Conservation (phyloP, 2,329 filamentous ascomycete genomes). For the Blumeria hordei region DNA sequence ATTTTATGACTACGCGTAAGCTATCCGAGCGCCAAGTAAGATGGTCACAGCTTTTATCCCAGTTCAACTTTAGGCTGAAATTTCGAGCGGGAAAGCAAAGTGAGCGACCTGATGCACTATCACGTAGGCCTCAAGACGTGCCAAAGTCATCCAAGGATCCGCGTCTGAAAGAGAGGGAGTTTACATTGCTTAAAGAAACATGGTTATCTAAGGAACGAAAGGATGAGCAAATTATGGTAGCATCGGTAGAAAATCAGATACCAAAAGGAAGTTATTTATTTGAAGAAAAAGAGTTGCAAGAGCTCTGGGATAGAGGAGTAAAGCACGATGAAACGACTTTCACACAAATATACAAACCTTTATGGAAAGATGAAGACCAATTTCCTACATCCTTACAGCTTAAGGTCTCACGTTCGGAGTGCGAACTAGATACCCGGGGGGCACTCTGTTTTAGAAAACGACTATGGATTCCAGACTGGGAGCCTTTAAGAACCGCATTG, state of each 20-base stretch:
- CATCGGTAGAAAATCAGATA: background rate
- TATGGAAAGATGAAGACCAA: background rate
- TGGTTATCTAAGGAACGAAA: background rate
- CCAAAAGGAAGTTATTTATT: background rate
- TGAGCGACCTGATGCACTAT: background rate
- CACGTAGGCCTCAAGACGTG: background rate
- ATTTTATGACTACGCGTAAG: background rate
- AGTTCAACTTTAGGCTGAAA: background rate
- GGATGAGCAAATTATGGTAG: background rate
- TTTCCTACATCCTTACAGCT: background rate
- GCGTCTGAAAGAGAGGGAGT: background rate
- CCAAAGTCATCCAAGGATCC: background rate
- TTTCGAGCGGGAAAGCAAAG: background rate
- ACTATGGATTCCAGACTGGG: background rate
- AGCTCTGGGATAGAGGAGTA: background rate
- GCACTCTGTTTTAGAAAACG: background rate
- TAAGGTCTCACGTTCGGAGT: background rate
- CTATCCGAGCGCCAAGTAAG: background rate
- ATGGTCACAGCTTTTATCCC: background rate
- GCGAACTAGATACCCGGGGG: background rate
- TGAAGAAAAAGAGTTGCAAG: background rate
- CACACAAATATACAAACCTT: background rate
- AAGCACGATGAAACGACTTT: background rate
- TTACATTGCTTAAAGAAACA: background rate
- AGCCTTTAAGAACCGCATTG: background rate